Percentiles rank a stretch among this genome's conserved stretches.
Evolutionary conservation across 179 eudicot species (phyloP).

Genomic region (Actinidia arguta): DNA sequence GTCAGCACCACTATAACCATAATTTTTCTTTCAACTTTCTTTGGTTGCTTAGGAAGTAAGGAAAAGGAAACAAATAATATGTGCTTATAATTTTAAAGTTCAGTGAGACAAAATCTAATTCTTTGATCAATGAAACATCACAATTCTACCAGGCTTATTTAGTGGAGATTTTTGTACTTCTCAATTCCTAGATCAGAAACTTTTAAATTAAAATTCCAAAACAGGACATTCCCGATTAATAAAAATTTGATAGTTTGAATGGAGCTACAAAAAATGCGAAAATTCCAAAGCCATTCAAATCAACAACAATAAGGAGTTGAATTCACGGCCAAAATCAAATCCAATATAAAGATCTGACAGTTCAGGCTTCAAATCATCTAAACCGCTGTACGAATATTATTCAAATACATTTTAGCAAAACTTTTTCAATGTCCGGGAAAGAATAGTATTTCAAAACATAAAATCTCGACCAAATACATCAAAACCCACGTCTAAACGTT

Average conservation of each 20-base stretch:
- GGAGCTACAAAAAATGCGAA: background rate
- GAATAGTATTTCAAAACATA: background rate
- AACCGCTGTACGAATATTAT: background rate
- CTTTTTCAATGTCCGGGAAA: background rate
- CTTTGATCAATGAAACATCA: background rate
- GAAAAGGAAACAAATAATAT: background rate
- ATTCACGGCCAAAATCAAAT: background rate
- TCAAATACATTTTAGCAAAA: background rate
- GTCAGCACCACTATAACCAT: no score
- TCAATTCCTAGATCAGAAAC: background rate
- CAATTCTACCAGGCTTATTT: background rate
- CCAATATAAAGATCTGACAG: conserved; percentile 14
- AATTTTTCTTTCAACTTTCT: background rate
- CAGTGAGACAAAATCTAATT: background rate
- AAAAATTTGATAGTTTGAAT: background rate
- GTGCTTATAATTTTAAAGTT: no score
- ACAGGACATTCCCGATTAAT: background rate
- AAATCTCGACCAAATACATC: background rate
- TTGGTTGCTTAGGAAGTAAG: background rate
- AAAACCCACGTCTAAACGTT: background rate
- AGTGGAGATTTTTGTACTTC: background rate
- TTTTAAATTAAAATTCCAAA: background rate
- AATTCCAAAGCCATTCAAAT: background rate
- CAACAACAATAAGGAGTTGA: background rate
- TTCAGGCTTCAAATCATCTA: conserved; percentile 7